phyloP scores from a whole-genome alignment of 2,329 filamentous ascomycete species.

The Ilyonectria sp. region DNA sequence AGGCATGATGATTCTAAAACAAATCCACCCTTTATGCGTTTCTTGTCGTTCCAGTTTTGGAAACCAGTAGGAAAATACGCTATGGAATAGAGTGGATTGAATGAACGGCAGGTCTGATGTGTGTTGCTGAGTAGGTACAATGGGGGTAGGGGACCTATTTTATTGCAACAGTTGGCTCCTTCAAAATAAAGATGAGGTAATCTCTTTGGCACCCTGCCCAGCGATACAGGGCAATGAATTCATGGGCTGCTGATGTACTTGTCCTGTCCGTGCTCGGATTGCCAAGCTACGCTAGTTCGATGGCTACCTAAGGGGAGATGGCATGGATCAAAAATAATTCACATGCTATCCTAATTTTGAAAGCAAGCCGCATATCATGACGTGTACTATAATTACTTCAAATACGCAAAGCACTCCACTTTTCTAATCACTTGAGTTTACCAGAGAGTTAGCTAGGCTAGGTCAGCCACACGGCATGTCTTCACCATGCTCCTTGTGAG shows the following conservation, averaged over 20 bases:
- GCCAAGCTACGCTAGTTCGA: neutral
- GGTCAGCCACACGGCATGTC: neutral
- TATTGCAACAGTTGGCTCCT: neutral
- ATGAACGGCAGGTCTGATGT: neutral
- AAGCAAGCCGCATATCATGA: neutral
- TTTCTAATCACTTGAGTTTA: neutral
- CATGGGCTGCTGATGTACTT: neutral
- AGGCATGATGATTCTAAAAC: conserved; percentile 48
- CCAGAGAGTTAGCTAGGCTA: neutral
- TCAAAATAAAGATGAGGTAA: neutral
- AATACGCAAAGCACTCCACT: neutral
- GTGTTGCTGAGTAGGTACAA: neutral
- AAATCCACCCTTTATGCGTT: neutral
- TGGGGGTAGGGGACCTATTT: neutral
- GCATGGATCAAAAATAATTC: neutral
- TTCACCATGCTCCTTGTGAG: too few species aligned
- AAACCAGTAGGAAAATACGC: neutral
- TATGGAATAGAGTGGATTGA: too few species aligned
- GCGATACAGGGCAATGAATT: neutral
- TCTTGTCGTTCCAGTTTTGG: neutral
- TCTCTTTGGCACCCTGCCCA: neutral
- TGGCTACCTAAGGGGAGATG: neutral
- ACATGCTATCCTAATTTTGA: neutral
- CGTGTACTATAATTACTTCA: conserved; percentile 2
- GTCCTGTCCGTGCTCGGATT: neutral